Evolutionary conservation across 768 basidiomycete species (phyloP), one percentile per base, ranked within the genome.

Genomic region (Hortiboletus flavorubellus): DNA sequence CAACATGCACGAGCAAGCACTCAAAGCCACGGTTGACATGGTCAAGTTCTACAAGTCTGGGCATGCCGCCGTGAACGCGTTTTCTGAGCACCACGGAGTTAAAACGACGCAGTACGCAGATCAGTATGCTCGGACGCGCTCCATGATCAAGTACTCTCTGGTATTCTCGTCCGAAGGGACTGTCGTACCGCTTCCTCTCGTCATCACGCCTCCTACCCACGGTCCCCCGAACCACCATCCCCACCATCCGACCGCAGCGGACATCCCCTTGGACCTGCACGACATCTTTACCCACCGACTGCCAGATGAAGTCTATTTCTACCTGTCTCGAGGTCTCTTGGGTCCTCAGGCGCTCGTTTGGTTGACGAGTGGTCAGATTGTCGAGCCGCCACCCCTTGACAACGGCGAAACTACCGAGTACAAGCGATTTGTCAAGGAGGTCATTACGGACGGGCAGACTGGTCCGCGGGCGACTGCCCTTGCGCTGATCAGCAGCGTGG

Each of bases 341-440:
- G 85, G 86, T 9, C 92, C 96, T 0, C 91, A 93, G 63, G 86
- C 93, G 10, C 81, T 98, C 23, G 89, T 94, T n/a, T 97, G 96
- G 91, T 83, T 99, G 55, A 93, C 92, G 15, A 85, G 81, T 26
- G 93, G 93, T 15, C 85, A 87, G 69, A 83, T 96, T 56, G 75
- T 88, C 46, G 91, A 98, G 67, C 85, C 85, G 53, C 86, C 89
- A 4, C 96, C 97, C 35, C 77, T 98, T 47, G 93, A 95, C 68
- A 95, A 94, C 66, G 95, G 95, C 3, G 96, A 98, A 72, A 93
- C 91, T 39, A 92, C 83, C 2, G 95, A 99, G 70, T 98, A 97
- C 70, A 87, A 85, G 63, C 84, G 94, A 21, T 99, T 96, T 70
- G 82, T 98, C 59, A 95, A 94, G 76, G 95, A 98, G 72, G 89